Conservation (phyloP, 306 rosid genomes). For the Pachyrhizus erosus region DNA sequence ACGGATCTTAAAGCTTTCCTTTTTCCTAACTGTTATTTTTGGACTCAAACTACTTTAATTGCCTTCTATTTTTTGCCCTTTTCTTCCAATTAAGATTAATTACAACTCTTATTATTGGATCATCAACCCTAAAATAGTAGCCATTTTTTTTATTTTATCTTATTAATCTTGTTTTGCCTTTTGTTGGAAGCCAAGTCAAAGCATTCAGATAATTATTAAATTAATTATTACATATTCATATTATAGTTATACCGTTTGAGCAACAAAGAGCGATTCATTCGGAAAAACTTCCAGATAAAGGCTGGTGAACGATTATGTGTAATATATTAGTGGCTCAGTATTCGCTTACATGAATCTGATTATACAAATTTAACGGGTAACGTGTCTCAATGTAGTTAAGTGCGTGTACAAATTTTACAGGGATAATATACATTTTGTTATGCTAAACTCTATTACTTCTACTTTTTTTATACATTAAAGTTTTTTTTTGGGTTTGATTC, state of each 20-base stretch:
- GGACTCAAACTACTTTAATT: not conserved
- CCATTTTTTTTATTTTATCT: too few species aligned
- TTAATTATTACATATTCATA: not conserved
- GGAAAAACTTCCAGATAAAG: not conserved
- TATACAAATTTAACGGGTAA: not conserved
- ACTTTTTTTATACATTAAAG: not conserved
- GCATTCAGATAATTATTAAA: not conserved
- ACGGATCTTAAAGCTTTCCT: not conserved
- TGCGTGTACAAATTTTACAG: not conserved
- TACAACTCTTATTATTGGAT: too few species aligned
- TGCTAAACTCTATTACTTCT: not conserved
- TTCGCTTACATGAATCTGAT: not conserved
- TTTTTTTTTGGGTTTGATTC: not conserved
- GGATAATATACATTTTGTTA: not conserved
- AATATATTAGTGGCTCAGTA: not conserved
- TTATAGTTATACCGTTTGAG: not conserved
- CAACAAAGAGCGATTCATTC: constrained; percentile 32
- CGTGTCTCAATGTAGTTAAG: not conserved
- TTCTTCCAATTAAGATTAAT: too few species aligned
- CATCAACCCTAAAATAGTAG: not conserved
- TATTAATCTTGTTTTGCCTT: too few species aligned
- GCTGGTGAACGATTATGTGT: not conserved
- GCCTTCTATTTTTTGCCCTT: not conserved
- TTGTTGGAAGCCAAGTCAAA: constrained; percentile 34
- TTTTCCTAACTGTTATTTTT: not conserved